Evolutionary conservation across 805 yeast species (phyloP).

Genomic region (Pichia californica): DNA sequence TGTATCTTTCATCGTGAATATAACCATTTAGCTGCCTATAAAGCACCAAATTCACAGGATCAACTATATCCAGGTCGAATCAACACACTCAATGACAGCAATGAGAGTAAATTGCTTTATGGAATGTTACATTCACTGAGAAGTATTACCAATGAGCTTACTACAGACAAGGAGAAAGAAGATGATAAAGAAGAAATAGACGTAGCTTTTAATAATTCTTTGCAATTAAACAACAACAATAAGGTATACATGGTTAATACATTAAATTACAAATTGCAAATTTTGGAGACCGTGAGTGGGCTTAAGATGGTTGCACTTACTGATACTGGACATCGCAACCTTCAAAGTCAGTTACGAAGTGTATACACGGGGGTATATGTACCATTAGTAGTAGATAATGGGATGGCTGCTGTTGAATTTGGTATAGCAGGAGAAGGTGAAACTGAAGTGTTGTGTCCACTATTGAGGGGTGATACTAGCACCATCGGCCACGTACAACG

Average conservation of each 20-base stretch:
- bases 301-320: constrained; percentile 69
- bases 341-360: constrained; percentile 49
- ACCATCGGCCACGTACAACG: no score
- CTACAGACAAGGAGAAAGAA: background rate
- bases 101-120: constrained; percentile 73
- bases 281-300: constrained; percentile 50
- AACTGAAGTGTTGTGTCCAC: no score
- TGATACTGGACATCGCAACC: constrained; percentile 52
- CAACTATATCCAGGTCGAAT: constrained; percentile 1
- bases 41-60: background rate
- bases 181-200: background rate
- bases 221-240: background rate
- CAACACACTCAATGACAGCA: constrained; percentile 41
- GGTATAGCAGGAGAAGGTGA: no score
- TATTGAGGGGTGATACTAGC: no score
- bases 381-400: background rate
- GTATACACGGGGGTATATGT: constrained; percentile 44
- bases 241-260: background rate
- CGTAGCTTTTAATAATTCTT: background rate
- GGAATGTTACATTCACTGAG: constrained; percentile 80
- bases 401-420: constrained; percentile 21
- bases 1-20: constrained; percentile 81
- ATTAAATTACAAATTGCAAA: constrained; percentile 17
- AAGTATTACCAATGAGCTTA: constrained; percentile 43
- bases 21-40: background rate